Conservation (phyloP, 768 basidiomycete genomes). For the Boletus subcaerulescens region DNA sequence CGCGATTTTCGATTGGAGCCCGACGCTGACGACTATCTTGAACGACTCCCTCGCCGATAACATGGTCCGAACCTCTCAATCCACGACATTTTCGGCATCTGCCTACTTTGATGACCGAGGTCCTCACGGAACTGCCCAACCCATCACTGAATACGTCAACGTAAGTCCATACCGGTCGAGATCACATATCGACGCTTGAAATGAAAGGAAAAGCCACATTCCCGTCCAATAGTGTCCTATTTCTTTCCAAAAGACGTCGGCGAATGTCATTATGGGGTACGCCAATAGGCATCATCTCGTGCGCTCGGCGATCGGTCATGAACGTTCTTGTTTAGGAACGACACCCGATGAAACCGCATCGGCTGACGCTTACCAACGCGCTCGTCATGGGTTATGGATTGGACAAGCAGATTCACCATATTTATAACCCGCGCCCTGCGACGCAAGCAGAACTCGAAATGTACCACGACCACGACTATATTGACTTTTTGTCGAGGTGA, state of each 20-base stretch:
- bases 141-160: conserved; percentile 76
- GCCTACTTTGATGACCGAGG: conserved; percentile 79
- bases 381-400: conserved; percentile 95
- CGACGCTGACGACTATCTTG: too few relatives aligned
- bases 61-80: conserved; percentile 39
- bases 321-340: conserved; percentile 60
- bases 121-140: conserved; percentile 64
- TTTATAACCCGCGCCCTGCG: conserved; percentile 85
- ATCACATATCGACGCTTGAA: conserved; percentile 11
- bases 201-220: conserved; percentile 27
- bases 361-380: conserved; percentile 93
- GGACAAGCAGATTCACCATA: conserved; percentile 91
- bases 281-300: conserved; percentile 17
- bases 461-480: conserved; percentile 94
- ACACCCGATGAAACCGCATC: conserved; percentile 98
- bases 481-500: conserved; percentile 91
- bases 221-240: conserved; percentile 86
- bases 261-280: conserved; percentile 93
- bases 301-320: conserved; percentile 1
- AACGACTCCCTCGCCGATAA: not conserved
- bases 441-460: conserved; percentile 85
- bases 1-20: not conserved
- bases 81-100: conserved; percentile 65
- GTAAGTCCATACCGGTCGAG: conserved; percentile 40
- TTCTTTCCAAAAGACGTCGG: conserved; percentile 95